phyloP scores from a whole-genome alignment of 139 green algal species.

The Desmodesmus armatus region DNA sequence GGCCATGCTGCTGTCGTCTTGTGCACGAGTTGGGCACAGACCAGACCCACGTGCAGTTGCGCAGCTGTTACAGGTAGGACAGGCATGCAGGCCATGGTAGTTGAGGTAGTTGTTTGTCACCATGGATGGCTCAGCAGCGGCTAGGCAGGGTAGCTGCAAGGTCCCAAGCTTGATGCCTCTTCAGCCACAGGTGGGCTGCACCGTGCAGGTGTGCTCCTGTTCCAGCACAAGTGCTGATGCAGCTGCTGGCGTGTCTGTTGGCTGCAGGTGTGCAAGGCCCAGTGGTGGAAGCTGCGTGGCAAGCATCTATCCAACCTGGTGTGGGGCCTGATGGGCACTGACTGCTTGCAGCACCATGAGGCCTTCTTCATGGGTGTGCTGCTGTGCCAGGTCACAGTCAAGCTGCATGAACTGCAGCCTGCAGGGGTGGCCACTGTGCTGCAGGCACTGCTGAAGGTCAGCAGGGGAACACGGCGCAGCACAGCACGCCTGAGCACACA shows the following conservation, averaged over 20 bases:
- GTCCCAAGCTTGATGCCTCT: too few species aligned
- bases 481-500: slow-evolving; percentile 8
- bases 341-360: slow-evolving; percentile 7
- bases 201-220: too few species aligned
- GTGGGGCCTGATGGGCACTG: slow-evolving; percentile 23
- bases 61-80: slow-evolving; percentile 14
- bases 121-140: too few species aligned
- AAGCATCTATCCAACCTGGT: slow-evolving; percentile 38
- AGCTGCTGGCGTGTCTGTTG: too few species aligned
- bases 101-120: too few species aligned
- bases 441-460: slow-evolving; percentile 20
- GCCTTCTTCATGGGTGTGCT: not conserved
- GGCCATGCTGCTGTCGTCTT: slow-evolving; percentile 33
- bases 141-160: too few species aligned
- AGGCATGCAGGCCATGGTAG: too few species aligned
- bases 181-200: too few species aligned
- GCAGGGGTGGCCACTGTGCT: slow-evolving; percentile 49
- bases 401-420: slow-evolving; percentile 50
- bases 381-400: slow-evolving; percentile 45
- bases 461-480: not conserved
- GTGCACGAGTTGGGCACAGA: not conserved
- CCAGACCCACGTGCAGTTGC: not conserved
- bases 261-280: not conserved
- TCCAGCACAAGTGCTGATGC: too few species aligned
- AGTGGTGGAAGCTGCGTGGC: not conserved